These are phyloP conservation scores for Pyrenophora teres DNA, from an alignment of 2,329 filamentous ascomycete genomes.

Conservation along the genomic window DNA sequence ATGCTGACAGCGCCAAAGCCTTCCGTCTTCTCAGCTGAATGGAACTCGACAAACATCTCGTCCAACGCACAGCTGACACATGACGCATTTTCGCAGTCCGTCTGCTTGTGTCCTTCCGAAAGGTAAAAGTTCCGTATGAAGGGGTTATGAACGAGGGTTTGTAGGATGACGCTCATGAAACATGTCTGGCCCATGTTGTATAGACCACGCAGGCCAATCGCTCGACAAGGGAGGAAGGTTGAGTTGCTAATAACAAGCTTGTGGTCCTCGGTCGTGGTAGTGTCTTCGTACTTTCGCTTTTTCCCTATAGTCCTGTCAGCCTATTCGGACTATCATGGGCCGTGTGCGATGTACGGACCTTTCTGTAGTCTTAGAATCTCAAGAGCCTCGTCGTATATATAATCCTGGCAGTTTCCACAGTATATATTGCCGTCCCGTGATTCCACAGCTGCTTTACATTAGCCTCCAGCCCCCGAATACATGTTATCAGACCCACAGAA, in stretches of 20 bases:
- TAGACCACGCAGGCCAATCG: constrained; percentile 85
- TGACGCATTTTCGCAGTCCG: constrained; percentile 66
- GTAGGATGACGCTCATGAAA: constrained; percentile 95
- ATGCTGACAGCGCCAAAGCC: constrained; percentile 91
- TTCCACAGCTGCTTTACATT: constrained; percentile 68
- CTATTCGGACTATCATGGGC: constrained; percentile 3
- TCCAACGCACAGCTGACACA: constrained; percentile 66
- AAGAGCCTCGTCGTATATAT: constrained; percentile 80
- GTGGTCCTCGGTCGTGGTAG: constrained; percentile 65
- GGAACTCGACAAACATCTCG: constrained; percentile 67
- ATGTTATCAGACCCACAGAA: constrained; percentile 64
- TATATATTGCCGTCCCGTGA: constrained; percentile 75
- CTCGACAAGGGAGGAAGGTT: constrained; percentile 77
- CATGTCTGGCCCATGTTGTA: constrained; percentile 99
- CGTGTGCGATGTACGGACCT: constrained; percentile 53
- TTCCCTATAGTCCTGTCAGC: constrained; percentile 52
- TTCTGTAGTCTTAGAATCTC: constrained; percentile 75
- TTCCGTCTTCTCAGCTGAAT: constrained; percentile 76
- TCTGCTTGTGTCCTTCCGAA: constrained; percentile 81
- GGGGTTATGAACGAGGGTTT: constrained; percentile 92
- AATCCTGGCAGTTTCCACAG: constrained; percentile 81
- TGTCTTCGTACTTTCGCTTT: constrained; percentile 79
- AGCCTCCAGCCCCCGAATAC: constrained; percentile 13
- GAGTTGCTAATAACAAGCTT: constrained; percentile 79
- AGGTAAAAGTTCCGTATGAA: constrained; percentile 91